Percentiles rank a stretch among this genome's conserved stretches.
These are phyloP conservation scores for Fusarium sp. DNA, from an alignment of 2,329 filamentous ascomycete genomes.

Conservation along the genomic window DNA sequence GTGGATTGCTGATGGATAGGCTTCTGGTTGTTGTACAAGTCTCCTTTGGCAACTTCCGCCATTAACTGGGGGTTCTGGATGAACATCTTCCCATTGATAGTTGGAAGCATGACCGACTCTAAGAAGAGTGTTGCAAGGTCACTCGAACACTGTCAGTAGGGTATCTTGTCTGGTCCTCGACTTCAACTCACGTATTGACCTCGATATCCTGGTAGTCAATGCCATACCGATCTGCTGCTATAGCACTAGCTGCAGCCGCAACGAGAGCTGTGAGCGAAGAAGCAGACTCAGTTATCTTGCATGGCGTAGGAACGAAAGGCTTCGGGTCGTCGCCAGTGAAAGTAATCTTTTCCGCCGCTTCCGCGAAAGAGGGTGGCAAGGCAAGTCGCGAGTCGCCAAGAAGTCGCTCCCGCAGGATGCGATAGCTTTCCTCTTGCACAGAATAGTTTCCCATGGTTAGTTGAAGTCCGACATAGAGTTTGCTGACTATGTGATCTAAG, in stretches of 20 bases:
- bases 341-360: not conserved
- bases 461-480: too few relatives aligned
- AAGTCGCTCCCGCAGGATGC: not conserved
- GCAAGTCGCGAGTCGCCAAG: not conserved
- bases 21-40: not conserved
- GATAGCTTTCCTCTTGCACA: not conserved
- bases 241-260: slow-evolving; percentile 1
- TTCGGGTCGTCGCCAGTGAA: slow-evolving; percentile 1
- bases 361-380: not conserved
- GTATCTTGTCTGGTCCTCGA: too few relatives aligned
- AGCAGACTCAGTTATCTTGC: slow-evolving; percentile 22
- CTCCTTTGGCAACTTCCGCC: not conserved
- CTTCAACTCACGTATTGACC: not conserved
- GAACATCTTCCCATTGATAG: not conserved
- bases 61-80: not conserved
- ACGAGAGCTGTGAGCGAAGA: slow-evolving; percentile 17
- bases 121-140: not conserved
- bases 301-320: slow-evolving; percentile 22
- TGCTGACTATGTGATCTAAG: not conserved
- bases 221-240: not conserved
- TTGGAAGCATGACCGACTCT: not conserved
- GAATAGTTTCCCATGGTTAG: not conserved
- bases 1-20: not conserved
- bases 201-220: not conserved
- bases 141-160: not conserved